phyloP scores from a whole-genome alignment of 2,329 filamentous ascomycete species.

The Aureobasidium sp. region DNA sequence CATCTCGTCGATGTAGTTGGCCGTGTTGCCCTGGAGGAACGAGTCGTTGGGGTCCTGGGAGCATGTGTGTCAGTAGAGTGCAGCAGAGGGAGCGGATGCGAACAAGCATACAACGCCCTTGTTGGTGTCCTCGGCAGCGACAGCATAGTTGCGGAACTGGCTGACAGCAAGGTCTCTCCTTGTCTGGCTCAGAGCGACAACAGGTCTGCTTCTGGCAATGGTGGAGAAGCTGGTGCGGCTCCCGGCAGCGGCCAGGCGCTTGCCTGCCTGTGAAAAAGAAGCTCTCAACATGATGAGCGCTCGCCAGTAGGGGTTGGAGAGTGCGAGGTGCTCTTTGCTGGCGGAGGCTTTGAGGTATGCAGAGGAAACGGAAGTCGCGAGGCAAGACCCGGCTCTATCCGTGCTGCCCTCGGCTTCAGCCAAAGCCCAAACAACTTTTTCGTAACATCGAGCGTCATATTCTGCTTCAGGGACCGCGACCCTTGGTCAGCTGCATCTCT shows the following conservation, averaged over 20 bases:
- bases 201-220: constrained; percentile 31
- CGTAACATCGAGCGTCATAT: not conserved
- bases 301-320: constrained; percentile 1
- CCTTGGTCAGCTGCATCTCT: not conserved
- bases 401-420: not conserved
- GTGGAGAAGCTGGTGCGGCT: constrained; percentile 37
- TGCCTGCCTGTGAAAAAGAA: constrained; percentile 58
- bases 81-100: not conserved
- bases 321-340: constrained; percentile 9
- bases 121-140: constrained; percentile 51
- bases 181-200: constrained; percentile 39
- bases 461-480: not conserved
- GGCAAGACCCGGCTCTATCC: not conserved
- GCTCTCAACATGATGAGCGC: constrained; percentile 60
- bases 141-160: constrained; percentile 51
- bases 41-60: constrained; percentile 77
- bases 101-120: constrained; percentile 52
- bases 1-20: constrained; percentile 99
- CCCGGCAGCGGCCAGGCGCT: constrained; percentile 51
- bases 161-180: constrained; percentile 41
- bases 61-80: constrained; percentile 23
- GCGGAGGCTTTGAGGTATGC: constrained; percentile 2
- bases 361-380: not conserved
- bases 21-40: constrained; percentile 93
- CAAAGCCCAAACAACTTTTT: constrained; percentile 1